Base-by-base conservation (phyloP, 345 rosid species). In the Erucastrum elatum region DNA sequence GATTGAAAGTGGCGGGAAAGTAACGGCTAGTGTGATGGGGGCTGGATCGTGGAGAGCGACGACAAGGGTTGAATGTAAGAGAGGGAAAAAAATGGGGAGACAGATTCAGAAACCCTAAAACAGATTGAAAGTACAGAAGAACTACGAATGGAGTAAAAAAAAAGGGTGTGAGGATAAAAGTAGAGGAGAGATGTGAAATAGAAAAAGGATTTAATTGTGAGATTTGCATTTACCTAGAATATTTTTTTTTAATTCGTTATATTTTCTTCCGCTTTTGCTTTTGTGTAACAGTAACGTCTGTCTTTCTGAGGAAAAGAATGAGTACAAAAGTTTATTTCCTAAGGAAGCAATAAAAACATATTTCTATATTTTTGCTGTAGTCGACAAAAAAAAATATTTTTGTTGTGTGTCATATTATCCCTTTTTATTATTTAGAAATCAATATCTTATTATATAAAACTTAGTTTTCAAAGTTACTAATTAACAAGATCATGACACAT, bases 1-100 rank as follows among this genome's bases (percentile, higher is more conserved):
- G 66, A 30, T 41, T 1, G 21, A 86, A 86, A 82, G n/a, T 84
- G 95, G 97, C 93, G 93, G 95, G 97, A 93, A 90, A 73, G 29
- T 41, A 87, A 84, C 90, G 89, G 87, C 86, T 88, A 85, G 87
- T 78, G n/a, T 4, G n/a, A 29, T 5, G 55, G 49, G n/a, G 44
- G n/a, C 70, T n/a, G 68, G 87, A 84, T 83, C 87, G 79, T 81
- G 84, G 44, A 15, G 77, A n/a, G n/a, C 56, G 82, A 79, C 69
- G 82, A 39, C 62, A 68, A 74, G 78, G 80, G 44, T 79, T 73
- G 41, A 37, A 37, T 37, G 41, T 37, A 2, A 37, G 6, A n/a
- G 53, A 46, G 16, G 15, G 53, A 12, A 46, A 46, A 2, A 13
- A 46, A n/a, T 41, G 51, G 53, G 80, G 77, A 6, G 77, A 70